Percentiles rank a stretch among this genome's conserved stretches.
Evolutionary conservation across 352 stramenopile genomes (phyloP).

Genomic region (Blastocystis sp.): DNA sequence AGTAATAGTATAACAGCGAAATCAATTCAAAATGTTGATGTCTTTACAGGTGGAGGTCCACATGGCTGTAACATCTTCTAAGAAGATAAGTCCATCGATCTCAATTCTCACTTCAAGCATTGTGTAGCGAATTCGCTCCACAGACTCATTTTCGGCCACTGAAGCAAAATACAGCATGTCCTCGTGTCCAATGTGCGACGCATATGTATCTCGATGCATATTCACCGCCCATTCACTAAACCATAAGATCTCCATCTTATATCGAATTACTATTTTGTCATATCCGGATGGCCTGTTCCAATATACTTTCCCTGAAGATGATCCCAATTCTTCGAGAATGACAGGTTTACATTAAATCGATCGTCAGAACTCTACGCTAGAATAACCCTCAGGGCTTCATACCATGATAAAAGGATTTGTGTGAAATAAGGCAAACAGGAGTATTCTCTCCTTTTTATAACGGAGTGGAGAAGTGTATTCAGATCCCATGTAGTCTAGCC

Average conservation of each 20-base stretch:
- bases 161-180: slow-evolving; percentile 95
- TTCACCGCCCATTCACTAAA: slow-evolving; percentile 93
- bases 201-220: slow-evolving; percentile 94
- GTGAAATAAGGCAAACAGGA: not conserved
- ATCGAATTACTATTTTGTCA: slow-evolving; percentile 85
- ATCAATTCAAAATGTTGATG: slow-evolving; percentile 68
- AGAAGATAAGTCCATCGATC: not conserved
- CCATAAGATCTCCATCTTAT: not conserved
- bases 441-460: not conserved
- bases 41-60: slow-evolving; percentile 75
- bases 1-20: slow-evolving; percentile 7
- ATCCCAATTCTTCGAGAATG: slow-evolving; percentile 80
- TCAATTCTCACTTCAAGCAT: slow-evolving; percentile 79
- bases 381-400: not conserved
- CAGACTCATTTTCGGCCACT: slow-evolving; percentile 91
- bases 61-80: slow-evolving; percentile 85
- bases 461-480: not conserved
- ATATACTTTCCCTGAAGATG: slow-evolving; percentile 89
- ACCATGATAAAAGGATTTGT: slow-evolving; percentile 12
- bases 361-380: slow-evolving; percentile 74
- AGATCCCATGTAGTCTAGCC: slow-evolving; percentile 63
- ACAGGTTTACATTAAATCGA: slow-evolving; percentile 83
- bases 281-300: slow-evolving; percentile 90
- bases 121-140: slow-evolving; percentile 84
- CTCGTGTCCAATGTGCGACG: slow-evolving; percentile 91